Percentiles rank a stretch among this genome's conserved stretches.
Conservation (phyloP, 164 flowering plant genomes). For the Vitis vinifera region ASM3070453v1 NC_081823.1:22319501-22320000, state of each 20-base stretch:
- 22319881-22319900: slow-evolving; percentile 45
- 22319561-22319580: not conserved
- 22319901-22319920: slow-evolving; percentile 55
- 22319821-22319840: not conserved
- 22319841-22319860: not conserved
- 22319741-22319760: not conserved
- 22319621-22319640: not conserved
- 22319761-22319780: not conserved
- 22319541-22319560: too few species aligned
- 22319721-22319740: not conserved
- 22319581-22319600: not conserved
- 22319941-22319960: slow-evolving; percentile 61
- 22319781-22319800: not conserved
- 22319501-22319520: not conserved
- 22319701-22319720: not conserved
- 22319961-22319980: slow-evolving; percentile 64
- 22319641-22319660: not conserved
- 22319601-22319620: not conserved
- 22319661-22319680: not conserved
- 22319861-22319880: slow-evolving; percentile 66
- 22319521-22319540: not conserved
- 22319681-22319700: not conserved
- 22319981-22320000: slow-evolving; percentile 49
- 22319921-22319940: slow-evolving; percentile 78
- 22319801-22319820: not conserved